Base-by-base conservation (phyloP, 768 basidiomycete species). In the Lactarius trivialis region DNA sequence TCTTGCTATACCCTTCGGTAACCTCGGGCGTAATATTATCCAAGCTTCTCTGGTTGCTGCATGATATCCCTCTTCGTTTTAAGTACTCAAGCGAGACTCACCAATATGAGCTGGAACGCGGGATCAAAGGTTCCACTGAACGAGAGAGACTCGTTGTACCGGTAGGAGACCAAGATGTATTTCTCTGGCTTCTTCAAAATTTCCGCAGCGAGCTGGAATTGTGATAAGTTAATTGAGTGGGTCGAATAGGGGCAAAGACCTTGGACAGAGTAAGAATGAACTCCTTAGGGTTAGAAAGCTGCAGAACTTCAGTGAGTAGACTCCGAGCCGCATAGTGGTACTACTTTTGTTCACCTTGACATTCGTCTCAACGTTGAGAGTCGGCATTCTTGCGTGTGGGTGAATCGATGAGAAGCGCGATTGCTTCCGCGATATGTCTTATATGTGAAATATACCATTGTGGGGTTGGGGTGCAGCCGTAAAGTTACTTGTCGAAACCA, bases 41-140 rank as follows among this genome's bases (percentile, higher is more conserved):
- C 70, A 89, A 72, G 69, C 81, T 83, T 49, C 72, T 75, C 88
- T 89, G 60, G 8, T 30, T 45, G 21, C 37, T 17, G 41, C 48
- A 53, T 26, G 33, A 5, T 14, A 21, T 17, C 26, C 54, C 26
- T 48, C 55, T 28, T 49, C 26, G 14, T 48, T 39, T 36, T 26
- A 49, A 7, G 45, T 32, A 21, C 39, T 26, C 32, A 32, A 34
- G 39, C 41, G 33, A 66, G 54, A 76, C 86, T 55, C 61, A 89
- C 88, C 61, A 86, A 73, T 51, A 70, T 72, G 57, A 89, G 73
- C 55, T 80, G 74, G 72, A 86, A 81, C 4, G 86, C 83, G 24
- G 87, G 87, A 17, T 88, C 85, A 58, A 86, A 81, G 4, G 81
- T 81, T 17, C 86, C 87, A n/a, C 66, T 75, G 68, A 83, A 88